Evolutionary conservation across 1,284 basidiomycete genomes (phyloP), one percentile per base, ranked within the genome.

Genomic region (Flammula alnicola): DNA sequence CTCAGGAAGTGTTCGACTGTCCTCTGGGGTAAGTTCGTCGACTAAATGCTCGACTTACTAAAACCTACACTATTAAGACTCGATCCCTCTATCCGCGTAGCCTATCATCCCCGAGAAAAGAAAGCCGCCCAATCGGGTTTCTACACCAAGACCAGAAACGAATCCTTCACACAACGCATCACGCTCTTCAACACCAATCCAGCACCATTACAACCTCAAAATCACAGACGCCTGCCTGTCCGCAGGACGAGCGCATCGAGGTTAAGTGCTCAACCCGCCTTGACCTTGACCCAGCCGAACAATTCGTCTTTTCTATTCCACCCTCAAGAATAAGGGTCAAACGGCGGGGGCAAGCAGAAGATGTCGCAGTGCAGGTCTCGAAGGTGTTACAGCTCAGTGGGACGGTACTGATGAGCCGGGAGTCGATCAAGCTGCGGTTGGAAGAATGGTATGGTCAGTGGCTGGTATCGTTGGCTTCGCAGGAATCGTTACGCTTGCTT

Each of bases 231-330:
- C 16, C 58, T 72, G 7, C 70, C 72, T 2, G 61, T 69, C 0
- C 70, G 10, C 63, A 69, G 39, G 63, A 70, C 47, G 42, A 58
- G 27, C 55, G 55, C n/a, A 65, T 74, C 42, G 47, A 48, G 0
- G 68, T 74, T n/a, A 69, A 68, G 40, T 72, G 11, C 25, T 68
- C 49, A 63, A 43, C 27, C 71, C n/a, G n/a, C n/a, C n/a, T n/a
- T 70, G 4, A 49, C 63, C 1, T 52, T 70, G n/a, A 31, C 51
- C 11, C 33, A 53, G 5, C 54, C 61, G 10, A 25, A 10, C 17
- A 1, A 10, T 27, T n/a, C n/a, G n/a, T 6, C 8, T 23, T 14
- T 20, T 9, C n/a, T n/a, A n/a, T n/a, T n/a, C n/a, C n/a, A n/a
- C n/a, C n/a, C n/a, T 10, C 12, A 12, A 20, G 35, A n/a, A 39